Base-by-base conservation (phyloP, 208 protist species). In the Naegleria gruberi region DNA sequence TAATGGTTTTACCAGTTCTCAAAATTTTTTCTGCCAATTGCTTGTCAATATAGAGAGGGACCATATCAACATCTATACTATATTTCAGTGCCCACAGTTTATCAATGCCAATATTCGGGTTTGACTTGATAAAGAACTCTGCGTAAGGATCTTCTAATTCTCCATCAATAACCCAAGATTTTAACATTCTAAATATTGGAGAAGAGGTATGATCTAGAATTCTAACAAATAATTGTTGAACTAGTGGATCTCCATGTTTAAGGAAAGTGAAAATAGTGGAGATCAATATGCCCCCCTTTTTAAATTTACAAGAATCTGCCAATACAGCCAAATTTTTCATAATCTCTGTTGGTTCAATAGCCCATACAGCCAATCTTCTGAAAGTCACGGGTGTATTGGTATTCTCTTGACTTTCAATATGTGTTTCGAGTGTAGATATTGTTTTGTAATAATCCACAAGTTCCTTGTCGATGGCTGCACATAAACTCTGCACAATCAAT, bases 1-100 rank as follows among this genome's bases (percentile, higher is more conserved):
- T 94, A 89, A 96, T 95, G 0, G 91, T 93, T 91, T 96, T 96
- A 43, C 95, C 95, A 40, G 93, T 93, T 6, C 91, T 85, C 10
- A 95, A 86, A 15, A 95, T 94, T 87, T 93, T 41, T 46, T 40
- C 4, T 73, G 82, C 86, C 89, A 89, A 91, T 74, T 88, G 85
- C 84, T 19, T 74, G 15, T 77, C 47, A 55, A 45, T 57, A 65
- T 34, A 89, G 42, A 12, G 23, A 23, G 41, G 73, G 1, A 87
- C 12, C 57, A 82, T 82, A 6, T 57, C 30, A 23, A 15, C 3
- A 51, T 42, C 30, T 6, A 81, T 26, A 5, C 7, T 40, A 42
- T 90, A 92, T 89, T 90, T 93, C 85, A 23, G 91, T 89, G 34
- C 82, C 81, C 40, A 94, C 57, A 19, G 43, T 8, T 0, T 82